phyloP scores from a whole-genome alignment of 139 green algal genomes.

The Dunaliella primolecta region DNA sequence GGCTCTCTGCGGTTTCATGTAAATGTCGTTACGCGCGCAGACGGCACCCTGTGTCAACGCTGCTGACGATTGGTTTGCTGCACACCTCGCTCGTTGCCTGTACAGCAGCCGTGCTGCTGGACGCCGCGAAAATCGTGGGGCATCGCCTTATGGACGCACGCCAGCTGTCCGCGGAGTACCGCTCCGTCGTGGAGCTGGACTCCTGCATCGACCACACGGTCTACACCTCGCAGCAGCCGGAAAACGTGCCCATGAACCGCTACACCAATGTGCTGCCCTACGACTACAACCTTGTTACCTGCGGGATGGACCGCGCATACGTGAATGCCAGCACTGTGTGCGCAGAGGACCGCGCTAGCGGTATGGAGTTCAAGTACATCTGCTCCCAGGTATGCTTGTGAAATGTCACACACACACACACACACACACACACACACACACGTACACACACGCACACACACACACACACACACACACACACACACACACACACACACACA shows the following conservation, averaged over 20 bases:
- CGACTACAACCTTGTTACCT: constrained; percentile 57
- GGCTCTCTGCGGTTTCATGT: too few species aligned
- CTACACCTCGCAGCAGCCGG: constrained; percentile 1
- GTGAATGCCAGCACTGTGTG: constrained; percentile 42
- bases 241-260: constrained; percentile 30
- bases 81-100: too few species aligned
- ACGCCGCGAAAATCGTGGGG: constrained; percentile 16
- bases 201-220: constrained; percentile 13
- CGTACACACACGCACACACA: too few species aligned
- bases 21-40: too few species aligned
- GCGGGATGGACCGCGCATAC: constrained; percentile 24
- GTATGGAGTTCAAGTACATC: constrained; percentile 6
- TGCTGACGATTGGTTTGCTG: too few species aligned
- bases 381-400: neutral
- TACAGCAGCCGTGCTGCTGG: constrained; percentile 22
- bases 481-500: too few species aligned
- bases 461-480: too few species aligned
- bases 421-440: too few species aligned
- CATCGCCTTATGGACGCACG: constrained; percentile 19
- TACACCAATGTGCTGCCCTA: constrained; percentile 65
- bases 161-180: constrained; percentile 27
- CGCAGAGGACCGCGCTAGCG: neutral
- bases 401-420: too few species aligned
- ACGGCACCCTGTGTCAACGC: too few species aligned
- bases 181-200: constrained; percentile 20